phyloP scores from a whole-genome alignment of 331 rosid genomes.

The Malus hybrid region DNA sequence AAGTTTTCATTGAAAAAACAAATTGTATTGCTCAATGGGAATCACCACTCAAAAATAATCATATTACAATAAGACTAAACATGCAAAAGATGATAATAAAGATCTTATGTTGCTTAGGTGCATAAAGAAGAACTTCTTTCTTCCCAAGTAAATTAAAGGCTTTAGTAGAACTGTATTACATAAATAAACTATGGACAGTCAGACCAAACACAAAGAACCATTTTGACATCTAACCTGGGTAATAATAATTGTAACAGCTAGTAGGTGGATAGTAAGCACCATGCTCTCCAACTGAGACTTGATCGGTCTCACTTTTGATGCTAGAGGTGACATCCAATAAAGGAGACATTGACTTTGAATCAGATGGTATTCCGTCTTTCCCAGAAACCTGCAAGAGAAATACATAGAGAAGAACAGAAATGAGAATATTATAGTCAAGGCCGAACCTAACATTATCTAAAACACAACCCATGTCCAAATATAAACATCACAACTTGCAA shows the following conservation, averaged over 20 bases:
- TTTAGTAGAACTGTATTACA: neutral
- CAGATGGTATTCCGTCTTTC: conserved; percentile 34
- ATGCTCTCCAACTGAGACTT: conserved; percentile 35
- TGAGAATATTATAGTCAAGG: neutral
- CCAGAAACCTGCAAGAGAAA: conserved; percentile 37
- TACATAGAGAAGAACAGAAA: neutral
- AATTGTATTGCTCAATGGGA: neutral
- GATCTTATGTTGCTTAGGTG: neutral
- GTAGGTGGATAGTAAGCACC: conserved; percentile 34
- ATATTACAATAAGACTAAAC: neutral
- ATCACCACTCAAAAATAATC: neutral
- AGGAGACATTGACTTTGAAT: conserved; percentile 19
- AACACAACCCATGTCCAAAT: neutral
- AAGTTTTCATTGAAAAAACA: neutral
- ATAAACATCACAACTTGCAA: neutral
- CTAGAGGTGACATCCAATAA: conserved; percentile 22
- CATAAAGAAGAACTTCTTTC: neutral
- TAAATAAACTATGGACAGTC: neutral
- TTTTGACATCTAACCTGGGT: conserved; percentile 32
- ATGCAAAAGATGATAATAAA: neutral
- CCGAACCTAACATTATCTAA: neutral
- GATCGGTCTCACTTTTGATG: conserved; percentile 49
- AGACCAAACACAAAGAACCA: conserved; percentile 10
- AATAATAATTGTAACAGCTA: conserved; percentile 39
- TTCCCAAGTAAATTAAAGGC: neutral